Evolutionary conservation across 2,329 filamentous ascomycete genomes (phyloP).

Genomic region (Byssoonygena ceratinophila): DNA sequence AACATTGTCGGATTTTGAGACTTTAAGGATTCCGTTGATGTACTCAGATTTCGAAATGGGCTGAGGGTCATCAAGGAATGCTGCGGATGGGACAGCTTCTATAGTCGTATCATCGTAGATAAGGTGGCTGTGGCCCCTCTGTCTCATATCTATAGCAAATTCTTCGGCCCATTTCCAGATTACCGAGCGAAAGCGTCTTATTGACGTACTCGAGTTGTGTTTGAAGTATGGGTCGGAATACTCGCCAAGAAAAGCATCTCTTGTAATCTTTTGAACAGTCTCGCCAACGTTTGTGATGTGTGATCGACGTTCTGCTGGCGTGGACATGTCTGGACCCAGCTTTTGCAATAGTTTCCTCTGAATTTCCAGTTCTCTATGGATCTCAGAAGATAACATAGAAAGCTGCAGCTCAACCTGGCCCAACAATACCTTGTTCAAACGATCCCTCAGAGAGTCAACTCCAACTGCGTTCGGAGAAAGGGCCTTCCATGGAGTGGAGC

Average conservation of each 20-base stretch:
- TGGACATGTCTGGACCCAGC: slow-evolving; percentile 22
- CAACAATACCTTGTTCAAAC: slow-evolving; percentile 28
- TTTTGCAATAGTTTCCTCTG: slow-evolving; percentile 25
- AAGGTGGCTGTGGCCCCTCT: slow-evolving; percentile 19
- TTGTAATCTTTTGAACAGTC: slow-evolving; percentile 18
- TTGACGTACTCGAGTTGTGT: slow-evolving; percentile 11
- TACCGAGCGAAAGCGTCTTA: slow-evolving; percentile 19
- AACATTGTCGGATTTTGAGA: slow-evolving; percentile 17
- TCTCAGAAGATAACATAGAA: slow-evolving; percentile 29
- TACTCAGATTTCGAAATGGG: slow-evolving; percentile 15
- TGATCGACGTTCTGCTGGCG: slow-evolving; percentile 15
- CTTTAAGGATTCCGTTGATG: slow-evolving; percentile 13
- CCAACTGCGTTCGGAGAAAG: slow-evolving; percentile 24
- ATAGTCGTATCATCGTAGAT: slow-evolving; percentile 14
- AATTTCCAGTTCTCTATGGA: slow-evolving; percentile 25
- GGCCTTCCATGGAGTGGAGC: slow-evolving; percentile 20
- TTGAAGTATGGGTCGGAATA: slow-evolving; percentile 22
- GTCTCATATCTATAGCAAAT: slow-evolving; percentile 19
- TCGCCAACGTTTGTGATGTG: slow-evolving; percentile 20
- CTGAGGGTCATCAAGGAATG: slow-evolving; percentile 15
- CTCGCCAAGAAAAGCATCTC: slow-evolving; percentile 21
- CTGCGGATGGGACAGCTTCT: slow-evolving; percentile 3
- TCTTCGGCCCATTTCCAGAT: slow-evolving; percentile 20
- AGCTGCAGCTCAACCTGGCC: slow-evolving; percentile 28
- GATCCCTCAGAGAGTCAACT: slow-evolving; percentile 23